phyloP scores from a whole-genome alignment of 2,329 filamentous ascomycete genomes.

The Xylariaceae sp. region DNA sequence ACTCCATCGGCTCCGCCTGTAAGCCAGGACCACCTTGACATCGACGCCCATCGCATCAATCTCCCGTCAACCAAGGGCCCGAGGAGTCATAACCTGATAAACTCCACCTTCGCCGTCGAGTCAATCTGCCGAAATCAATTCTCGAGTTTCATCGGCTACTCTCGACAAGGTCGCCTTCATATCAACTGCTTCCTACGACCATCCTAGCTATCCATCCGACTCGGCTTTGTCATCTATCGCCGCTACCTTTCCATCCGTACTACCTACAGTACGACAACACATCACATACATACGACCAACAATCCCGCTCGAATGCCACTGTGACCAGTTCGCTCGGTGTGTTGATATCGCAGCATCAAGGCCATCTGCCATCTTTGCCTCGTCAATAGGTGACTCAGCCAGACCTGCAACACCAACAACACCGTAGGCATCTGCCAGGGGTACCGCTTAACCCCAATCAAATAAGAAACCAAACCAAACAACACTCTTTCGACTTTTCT shows the following conservation, averaged over 20 bases:
- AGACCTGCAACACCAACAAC: slow-evolving; percentile 16
- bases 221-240: slow-evolving; percentile 22
- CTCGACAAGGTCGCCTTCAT: not conserved
- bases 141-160: not conserved
- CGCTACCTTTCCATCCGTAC: slow-evolving; percentile 14
- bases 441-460: slow-evolving; percentile 11
- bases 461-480: slow-evolving; percentile 15
- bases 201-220: slow-evolving; percentile 21
- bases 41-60: slow-evolving; percentile 15
- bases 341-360: slow-evolving; percentile 24
- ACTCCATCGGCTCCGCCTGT: slow-evolving; percentile 26
- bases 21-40: slow-evolving; percentile 19
- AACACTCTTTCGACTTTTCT: slow-evolving; percentile 26
- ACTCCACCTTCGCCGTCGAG: slow-evolving; percentile 37
- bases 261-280: slow-evolving; percentile 4
- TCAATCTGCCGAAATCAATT: not conserved
- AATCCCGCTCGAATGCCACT: slow-evolving; percentile 24
- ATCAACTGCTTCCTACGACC: not conserved
- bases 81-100: slow-evolving; percentile 46
- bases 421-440: slow-evolving; percentile 9
- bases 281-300: slow-evolving; percentile 7
- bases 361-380: slow-evolving; percentile 21
- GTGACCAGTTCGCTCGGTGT: slow-evolving; percentile 19
- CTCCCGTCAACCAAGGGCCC: slow-evolving; percentile 18
- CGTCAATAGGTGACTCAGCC: slow-evolving; percentile 22